phyloP scores from a whole-genome alignment of 2,329 filamentous ascomycete species.

The Tolypocladium inflatum region DNA sequence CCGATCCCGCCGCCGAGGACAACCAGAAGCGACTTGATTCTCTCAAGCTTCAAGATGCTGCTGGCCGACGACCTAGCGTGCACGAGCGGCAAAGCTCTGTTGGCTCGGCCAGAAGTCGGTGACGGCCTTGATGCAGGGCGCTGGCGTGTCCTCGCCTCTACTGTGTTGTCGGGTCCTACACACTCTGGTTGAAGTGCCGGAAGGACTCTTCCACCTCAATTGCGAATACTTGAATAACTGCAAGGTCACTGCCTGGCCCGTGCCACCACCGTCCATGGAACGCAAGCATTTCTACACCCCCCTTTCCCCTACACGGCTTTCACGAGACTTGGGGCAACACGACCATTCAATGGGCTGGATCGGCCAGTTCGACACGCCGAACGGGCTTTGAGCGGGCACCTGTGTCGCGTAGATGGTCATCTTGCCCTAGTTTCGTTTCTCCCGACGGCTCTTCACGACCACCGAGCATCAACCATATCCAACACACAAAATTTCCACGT shows the following conservation, averaged over 20 bases:
- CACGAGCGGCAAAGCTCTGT: slow-evolving; percentile 54
- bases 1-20: slow-evolving; percentile 71
- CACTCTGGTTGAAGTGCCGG: neutral
- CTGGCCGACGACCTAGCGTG: slow-evolving; percentile 43
- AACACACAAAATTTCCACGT: neutral
- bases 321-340: neutral
- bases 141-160: neutral
- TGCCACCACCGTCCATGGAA: neutral
- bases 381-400: neutral
- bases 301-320: neutral
- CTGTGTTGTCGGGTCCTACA: neutral
- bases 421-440: neutral
- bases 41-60: slow-evolving; percentile 76
- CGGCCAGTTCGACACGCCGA: neutral
- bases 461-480: neutral
- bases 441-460: neutral
- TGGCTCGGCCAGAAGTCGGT: slow-evolving; percentile 43
- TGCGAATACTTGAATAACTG: neutral
- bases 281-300: neutral
- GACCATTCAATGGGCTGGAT: too few species aligned
- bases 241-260: neutral
- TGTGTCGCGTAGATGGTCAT: neutral
- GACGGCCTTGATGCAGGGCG: slow-evolving; percentile 16
- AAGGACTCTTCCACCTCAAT: neutral
- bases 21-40: slow-evolving; percentile 83